Evolutionary conservation across 129 eudicot genomes (phyloP), one percentile per base, ranked within the genome.

Genomic region (Flaveria bidentis): DNA sequence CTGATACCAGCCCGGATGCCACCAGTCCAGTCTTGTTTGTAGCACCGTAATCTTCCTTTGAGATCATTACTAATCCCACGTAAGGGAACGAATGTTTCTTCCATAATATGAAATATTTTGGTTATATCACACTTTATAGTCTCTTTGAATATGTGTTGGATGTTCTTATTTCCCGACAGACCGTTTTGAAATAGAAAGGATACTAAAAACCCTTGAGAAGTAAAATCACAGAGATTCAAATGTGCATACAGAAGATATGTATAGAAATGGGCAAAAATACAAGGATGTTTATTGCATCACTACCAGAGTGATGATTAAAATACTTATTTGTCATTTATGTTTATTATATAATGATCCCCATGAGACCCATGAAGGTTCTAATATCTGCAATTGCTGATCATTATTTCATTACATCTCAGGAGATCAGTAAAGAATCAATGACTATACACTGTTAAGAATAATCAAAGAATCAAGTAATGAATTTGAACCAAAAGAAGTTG

Each of bases 61-160:
- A 94, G 93, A 86, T 94, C 99, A 78, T 94, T 91, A 78, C 85
- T 89, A 70, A 94, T 94, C 52, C 99, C 99, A 50, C 96, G 99
- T 23, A 94, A 86, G 8, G 99, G 99, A 72, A 94, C 92, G 64
- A 94, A 94, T 42, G 96, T 91, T 83, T 94, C 99, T 83, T 94
- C 99, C 99, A 94, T 94, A 67, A 77, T 71, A 44, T 65, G 69
- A 74, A 78, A 70, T 80, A 51, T 15, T 78, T 69, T 58, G 55
- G 61, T 76, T 60, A 75, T 62, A 61, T 57, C 33, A 15, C 22
- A 70, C 5, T 71, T 51, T 25, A 26, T 45, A 8, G 11, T 9
- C 13, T 36, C 41, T 36, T 36, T 36, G 5, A 36, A 36, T 36
- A 36, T 36, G 41, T 41, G 18, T 28, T 17, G 22, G 2, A 17